phyloP scores from a whole-genome alignment of 192 early-diverging fungal genomes.

The Thamnidium elegans region DNA sequence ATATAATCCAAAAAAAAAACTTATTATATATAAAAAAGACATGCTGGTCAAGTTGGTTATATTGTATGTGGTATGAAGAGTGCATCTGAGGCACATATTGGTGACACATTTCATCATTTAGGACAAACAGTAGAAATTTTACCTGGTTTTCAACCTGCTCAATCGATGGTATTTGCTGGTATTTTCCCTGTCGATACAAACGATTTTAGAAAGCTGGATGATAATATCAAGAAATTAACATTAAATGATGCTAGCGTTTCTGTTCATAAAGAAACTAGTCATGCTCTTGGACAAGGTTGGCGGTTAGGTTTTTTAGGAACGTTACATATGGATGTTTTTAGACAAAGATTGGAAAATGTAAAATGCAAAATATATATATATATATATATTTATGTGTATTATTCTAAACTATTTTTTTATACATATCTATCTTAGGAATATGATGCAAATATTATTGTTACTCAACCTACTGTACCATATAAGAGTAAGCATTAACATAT shows the following conservation, averaged over 20 bases:
- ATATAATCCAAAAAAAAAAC: slow-evolving; percentile 25
- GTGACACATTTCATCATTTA: slow-evolving; percentile 88
- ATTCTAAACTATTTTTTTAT: background rate
- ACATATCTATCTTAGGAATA: slow-evolving; percentile 70
- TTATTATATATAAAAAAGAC: slow-evolving; percentile 34
- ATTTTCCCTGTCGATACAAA: slow-evolving; percentile 88
- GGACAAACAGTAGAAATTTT: slow-evolving; percentile 66
- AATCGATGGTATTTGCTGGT: slow-evolving; percentile 93
- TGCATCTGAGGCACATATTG: slow-evolving; percentile 88
- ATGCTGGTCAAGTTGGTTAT: slow-evolving; percentile 87
- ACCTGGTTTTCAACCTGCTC: slow-evolving; percentile 92
- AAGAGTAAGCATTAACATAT: slow-evolving; percentile 39
- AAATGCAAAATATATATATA: background rate
- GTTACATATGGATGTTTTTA: slow-evolving; percentile 97
- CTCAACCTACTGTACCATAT: slow-evolving; percentile 91
- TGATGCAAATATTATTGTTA: slow-evolving; percentile 86
- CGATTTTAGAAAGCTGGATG: slow-evolving; percentile 85
- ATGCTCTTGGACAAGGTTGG: slow-evolving; percentile 93
- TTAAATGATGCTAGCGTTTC: slow-evolving; percentile 94
- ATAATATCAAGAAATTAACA: slow-evolving; percentile 89
- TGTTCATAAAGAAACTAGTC: slow-evolving; percentile 80
- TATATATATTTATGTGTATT: background rate
- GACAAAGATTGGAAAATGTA: slow-evolving; percentile 85
- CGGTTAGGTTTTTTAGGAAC: slow-evolving; percentile 94
- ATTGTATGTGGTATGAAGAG: slow-evolving; percentile 91